A percentile compares a stretch with the other conserved stretches of the same genome.
These are phyloP conservation scores for Exophiala sp. DNA, from an alignment of 2,329 filamentous ascomycete species.

Conservation along the genomic window DNA sequence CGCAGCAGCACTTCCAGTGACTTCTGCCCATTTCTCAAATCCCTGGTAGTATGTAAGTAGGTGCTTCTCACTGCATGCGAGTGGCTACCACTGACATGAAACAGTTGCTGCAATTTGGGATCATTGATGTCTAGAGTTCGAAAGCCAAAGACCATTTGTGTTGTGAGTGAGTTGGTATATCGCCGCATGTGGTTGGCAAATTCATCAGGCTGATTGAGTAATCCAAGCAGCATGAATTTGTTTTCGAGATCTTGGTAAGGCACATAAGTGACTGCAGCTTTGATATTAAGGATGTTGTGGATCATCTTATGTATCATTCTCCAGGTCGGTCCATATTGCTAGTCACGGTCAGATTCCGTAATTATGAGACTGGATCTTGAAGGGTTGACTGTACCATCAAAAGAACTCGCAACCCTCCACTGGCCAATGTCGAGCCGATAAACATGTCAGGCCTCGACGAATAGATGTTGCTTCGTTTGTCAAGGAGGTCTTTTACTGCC, in stretches of 20 bases:
- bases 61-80: too few species aligned
- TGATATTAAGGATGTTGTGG: conserved; percentile 27
- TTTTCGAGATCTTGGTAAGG: conserved; percentile 25
- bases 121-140: conserved; percentile 15
- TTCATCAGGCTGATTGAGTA: conserved; percentile 14
- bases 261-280: conserved; percentile 19
- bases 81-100: conserved; percentile 2
- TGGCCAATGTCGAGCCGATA: conserved; percentile 36
- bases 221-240: conserved; percentile 14
- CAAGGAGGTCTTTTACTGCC: conserved; percentile 49
- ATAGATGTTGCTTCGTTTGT: conserved; percentile 50
- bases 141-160: conserved; percentile 20
- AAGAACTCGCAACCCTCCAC: conserved; percentile 22
- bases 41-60: conserved; percentile 1
- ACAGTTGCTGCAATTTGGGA: conserved; percentile 13
- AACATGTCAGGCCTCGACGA: conserved; percentile 47
- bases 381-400: conserved; percentile 14
- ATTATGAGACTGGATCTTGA: too few species aligned
- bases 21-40: conserved; percentile 17
- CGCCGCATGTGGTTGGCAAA: conserved; percentile 17
- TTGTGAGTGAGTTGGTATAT: conserved; percentile 17
- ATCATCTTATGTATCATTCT: conserved; percentile 25
- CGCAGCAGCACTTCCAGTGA: conserved; percentile 12
- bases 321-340: conserved; percentile 22
- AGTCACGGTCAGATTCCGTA: neutral